Evolutionary conservation across 2,329 filamentous ascomycete species (phyloP).

Genomic region (Fusarium brevicatenulatum): DNA sequence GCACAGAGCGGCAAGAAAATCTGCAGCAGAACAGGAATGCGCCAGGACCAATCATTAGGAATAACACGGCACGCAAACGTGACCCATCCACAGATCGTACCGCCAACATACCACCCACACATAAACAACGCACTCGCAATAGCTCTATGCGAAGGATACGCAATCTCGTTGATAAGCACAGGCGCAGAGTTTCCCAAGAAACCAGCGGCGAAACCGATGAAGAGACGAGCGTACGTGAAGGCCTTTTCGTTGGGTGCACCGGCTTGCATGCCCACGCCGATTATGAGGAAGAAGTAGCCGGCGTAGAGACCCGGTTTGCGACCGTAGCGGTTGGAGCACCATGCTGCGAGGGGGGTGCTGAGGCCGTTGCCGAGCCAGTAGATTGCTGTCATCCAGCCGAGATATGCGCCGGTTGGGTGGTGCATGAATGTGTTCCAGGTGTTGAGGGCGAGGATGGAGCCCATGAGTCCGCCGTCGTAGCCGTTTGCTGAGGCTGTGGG

Average conservation of each 20-base stretch:
- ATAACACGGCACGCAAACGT: background rate
- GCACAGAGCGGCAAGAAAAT: background rate
- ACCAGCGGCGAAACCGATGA: conserved; percentile 1
- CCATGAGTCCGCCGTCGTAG: conserved; percentile 18
- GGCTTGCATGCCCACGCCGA: conserved; percentile 8
- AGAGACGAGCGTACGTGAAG: background rate
- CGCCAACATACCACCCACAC: background rate
- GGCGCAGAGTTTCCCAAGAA: background rate
- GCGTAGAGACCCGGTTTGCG: background rate
- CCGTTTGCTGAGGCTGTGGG: conserved; percentile 9
- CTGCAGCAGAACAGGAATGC: background rate
- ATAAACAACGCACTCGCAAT: conserved; percentile 8
- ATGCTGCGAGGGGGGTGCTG: conserved; percentile 29
- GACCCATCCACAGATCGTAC: conserved; percentile 4
- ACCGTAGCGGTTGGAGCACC: conserved; percentile 6
- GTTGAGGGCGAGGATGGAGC: conserved; percentile 29
- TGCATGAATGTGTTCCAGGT: conserved; percentile 39
- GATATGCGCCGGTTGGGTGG: conserved; percentile 28
- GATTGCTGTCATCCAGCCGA: conserved; percentile 40
- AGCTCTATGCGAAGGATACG: conserved; percentile 7
- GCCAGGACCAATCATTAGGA: conserved; percentile 1
- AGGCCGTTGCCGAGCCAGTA: conserved; percentile 40
- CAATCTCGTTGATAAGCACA: background rate
- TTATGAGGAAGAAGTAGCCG: conserved; percentile 1
- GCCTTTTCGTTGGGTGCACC: background rate